Conservation (phyloP, 305 asterid genomes). For the Fraxinus velutina region DNA sequence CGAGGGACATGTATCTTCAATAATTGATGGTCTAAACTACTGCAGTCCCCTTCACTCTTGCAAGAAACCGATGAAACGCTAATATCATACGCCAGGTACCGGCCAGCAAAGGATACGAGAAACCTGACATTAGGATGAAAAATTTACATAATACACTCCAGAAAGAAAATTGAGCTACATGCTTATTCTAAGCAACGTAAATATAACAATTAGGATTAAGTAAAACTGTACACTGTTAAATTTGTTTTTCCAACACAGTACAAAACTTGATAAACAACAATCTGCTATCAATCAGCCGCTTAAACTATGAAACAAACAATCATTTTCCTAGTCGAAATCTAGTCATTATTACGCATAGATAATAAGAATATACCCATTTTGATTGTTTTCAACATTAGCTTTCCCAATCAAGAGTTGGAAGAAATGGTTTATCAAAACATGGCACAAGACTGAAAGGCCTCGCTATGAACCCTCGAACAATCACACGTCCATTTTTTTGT, state of each 20-base stretch:
- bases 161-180: conserved; percentile 12
- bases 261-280: background rate
- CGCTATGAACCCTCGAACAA: background rate
- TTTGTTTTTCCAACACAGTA: background rate
- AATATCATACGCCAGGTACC: conserved; percentile 53
- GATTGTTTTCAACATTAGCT: background rate
- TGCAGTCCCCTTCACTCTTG: conserved; percentile 37
- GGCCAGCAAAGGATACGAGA: conserved; percentile 77
- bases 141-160: background rate
- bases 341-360: background rate
- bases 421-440: background rate
- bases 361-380: background rate
- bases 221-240: background rate
- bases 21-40: conserved; percentile 53
- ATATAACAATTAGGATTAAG: background rate
- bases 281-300: background rate
- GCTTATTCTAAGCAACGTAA: background rate
- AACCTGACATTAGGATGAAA: conserved; percentile 44
- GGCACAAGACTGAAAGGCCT: background rate
- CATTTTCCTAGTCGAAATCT: background rate
- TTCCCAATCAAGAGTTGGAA: background rate
- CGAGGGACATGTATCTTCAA: conserved; percentile 64
- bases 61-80: conserved; percentile 45
- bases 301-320: background rate
- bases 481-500: background rate